phyloP scores from a whole-genome alignment of 2,329 filamentous ascomycete genomes.

The Cercospora brassicicola region DNA sequence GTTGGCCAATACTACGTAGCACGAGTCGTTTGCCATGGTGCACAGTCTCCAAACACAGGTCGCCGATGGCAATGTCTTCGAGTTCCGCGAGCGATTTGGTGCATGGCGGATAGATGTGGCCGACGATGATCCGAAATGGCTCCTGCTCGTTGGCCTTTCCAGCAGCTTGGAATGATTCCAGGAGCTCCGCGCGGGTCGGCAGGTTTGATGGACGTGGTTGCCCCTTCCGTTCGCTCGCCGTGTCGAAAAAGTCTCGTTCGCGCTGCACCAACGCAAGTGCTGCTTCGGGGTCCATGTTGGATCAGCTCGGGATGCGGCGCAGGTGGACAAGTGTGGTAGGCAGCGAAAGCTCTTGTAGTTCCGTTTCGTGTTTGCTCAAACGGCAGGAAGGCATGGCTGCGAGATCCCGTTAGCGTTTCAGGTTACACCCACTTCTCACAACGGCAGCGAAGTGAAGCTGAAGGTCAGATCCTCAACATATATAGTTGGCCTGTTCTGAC shows the following conservation, averaged over 20 bases:
- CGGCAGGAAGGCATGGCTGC: neutral
- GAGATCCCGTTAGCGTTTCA: neutral
- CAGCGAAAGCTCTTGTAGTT: neutral
- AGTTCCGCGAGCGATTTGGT: conserved; percentile 20
- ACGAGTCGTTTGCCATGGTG: conserved; percentile 28
- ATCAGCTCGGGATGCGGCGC: neutral
- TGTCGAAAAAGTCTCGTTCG: neutral
- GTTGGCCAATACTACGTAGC: conserved; percentile 25
- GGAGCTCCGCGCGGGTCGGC: neutral
- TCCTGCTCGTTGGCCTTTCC: neutral
- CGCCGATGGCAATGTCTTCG: conserved; percentile 21
- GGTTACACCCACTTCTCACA: neutral
- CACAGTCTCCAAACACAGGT: conserved; percentile 29
- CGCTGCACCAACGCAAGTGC: neutral
- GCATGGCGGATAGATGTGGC: conserved; percentile 29
- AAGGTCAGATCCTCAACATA: neutral
- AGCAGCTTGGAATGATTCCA: neutral
- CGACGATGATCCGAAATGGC: conserved; percentile 12
- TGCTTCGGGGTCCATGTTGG: neutral
- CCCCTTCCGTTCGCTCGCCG: neutral
- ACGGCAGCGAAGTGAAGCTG: neutral
- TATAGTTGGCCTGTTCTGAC: neutral
- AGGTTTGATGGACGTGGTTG: neutral
- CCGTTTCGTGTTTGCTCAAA: neutral
- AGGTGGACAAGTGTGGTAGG: neutral